Base-by-base conservation (phyloP, 768 basidiomycete species). In the Pleurotus ostreatus region DNA sequence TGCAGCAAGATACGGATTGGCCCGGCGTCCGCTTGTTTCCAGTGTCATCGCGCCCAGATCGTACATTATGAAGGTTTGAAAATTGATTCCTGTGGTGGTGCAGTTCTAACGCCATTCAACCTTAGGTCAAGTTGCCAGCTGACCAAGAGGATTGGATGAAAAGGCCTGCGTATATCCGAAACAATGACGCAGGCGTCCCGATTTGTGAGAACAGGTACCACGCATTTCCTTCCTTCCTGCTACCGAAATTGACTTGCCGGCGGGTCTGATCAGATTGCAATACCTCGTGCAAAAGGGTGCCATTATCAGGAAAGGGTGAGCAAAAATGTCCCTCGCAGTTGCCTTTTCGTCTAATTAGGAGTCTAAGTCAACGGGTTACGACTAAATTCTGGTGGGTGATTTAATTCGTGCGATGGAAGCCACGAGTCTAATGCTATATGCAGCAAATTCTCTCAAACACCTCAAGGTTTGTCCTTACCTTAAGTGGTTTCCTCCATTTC, bases 221-320 rank as follows among this genome's bases (percentile, higher is more conserved):
- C 45, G 40, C 55, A 55, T 44, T 61, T 59, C 55, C 55, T 44
- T 38, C 60, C 49, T 56, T 60, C 64, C 54, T 56, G 40, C 57
- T 49, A 34, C 30, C 48, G 60, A 61, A 57, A 25, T 22, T 63
- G 23, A 58, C 56, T 59, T 63, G 63, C 68, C 63, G 68, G 55
- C 70, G 63, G 68, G 61, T 45, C 63, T 47, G 30, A n/a, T 44
- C 64, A 93, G 92, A 62, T 71, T 94, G 61, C 92, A 93, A 65
- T 94, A 93, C 68, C 78, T 94, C 45, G 90, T 94, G 54, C 84
- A 85, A 59, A 93, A 92, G 71, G 91, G 92, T 53, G 89, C 90
- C 20, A 92, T 93, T 63, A 70, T 93, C 61, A 80, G 90, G 58
- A 93, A 92, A 71, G 92, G 89, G 89, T 89, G 68, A 64, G 83